phyloP scores from a whole-genome alignment of 805 yeast genomes.

The Starmerella kuoi region DNA sequence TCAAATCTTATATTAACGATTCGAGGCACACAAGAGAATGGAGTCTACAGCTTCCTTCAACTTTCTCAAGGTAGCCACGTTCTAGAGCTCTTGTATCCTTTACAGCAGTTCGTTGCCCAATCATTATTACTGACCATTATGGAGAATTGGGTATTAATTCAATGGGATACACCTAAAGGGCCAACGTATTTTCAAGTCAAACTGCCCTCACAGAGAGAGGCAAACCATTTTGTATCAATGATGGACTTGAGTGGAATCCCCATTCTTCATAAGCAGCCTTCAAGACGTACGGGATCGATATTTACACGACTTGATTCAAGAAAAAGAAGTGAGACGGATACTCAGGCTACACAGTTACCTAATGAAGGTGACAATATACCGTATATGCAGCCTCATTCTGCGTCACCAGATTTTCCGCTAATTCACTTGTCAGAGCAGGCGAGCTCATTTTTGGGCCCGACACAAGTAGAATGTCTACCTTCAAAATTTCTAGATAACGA shows the following conservation, averaged over 20 bases:
- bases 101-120: not conserved
- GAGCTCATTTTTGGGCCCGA: too few species aligned
- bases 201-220: not conserved
- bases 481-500: too few species aligned
- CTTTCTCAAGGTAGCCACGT: not conserved
- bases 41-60: not conserved
- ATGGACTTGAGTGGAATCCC: not conserved
- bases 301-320: too few species aligned
- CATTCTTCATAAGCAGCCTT: not conserved
- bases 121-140: not conserved
- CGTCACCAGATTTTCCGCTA: too few species aligned
- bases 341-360: too few species aligned
- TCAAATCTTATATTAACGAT: conserved; percentile 1
- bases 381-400: too few species aligned
- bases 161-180: not conserved
- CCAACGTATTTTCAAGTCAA: not conserved
- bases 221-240: not conserved
- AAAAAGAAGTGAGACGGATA: too few species aligned
- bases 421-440: too few species aligned
- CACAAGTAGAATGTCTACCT: too few species aligned
- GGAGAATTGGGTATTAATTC: not conserved
- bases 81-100: conserved; percentile 3
- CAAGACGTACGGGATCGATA: too few species aligned
- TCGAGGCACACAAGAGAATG: not conserved
- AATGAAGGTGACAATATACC: too few species aligned